Evolutionary conservation across 345 rosid species (phyloP).

Genomic region (Camelina neglecta): DNA sequence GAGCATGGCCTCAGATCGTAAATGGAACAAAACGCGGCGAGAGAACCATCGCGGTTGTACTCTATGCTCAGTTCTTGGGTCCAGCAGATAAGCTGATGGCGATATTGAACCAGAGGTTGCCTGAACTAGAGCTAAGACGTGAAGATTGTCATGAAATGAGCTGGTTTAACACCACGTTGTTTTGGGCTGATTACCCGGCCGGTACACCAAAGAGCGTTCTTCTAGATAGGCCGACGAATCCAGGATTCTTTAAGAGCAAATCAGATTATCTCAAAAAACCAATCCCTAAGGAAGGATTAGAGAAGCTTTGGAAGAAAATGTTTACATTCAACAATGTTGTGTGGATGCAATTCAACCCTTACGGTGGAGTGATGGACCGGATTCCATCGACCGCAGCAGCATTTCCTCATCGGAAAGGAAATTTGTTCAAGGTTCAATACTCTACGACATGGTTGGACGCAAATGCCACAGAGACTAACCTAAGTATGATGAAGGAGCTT

Average conservation of each 20-base stretch:
- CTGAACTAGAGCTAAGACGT: conserved; percentile 47
- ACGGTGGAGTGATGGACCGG: conserved; percentile 56
- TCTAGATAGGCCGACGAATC: conserved; percentile 40
- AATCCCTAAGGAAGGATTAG: conserved; percentile 39
- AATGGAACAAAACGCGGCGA: conserved; percentile 32
- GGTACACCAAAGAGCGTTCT: conserved; percentile 41
- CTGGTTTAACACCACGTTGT: conserved; percentile 48
- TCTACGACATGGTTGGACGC: conserved; percentile 40
- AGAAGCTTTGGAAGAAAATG: conserved; percentile 44
- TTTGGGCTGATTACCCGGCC: conserved; percentile 40
- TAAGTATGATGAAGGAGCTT: conserved; percentile 45
- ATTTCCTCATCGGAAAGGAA: conserved; percentile 59
- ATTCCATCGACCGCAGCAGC: conserved; percentile 48
- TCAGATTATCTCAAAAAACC: conserved; percentile 48
- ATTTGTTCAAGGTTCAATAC: conserved; percentile 48
- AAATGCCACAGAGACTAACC: conserved; percentile 14
- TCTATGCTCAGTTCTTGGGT: conserved; percentile 52
- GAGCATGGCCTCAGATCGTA: conserved; percentile 36
- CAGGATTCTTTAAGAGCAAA: conserved; percentile 46
- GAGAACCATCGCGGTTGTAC: conserved; percentile 42
- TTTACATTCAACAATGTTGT: conserved; percentile 34
- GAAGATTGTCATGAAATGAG: conserved; percentile 51
- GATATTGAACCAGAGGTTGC: conserved; percentile 38
- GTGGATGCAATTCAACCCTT: conserved; percentile 49
- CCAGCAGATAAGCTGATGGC: conserved; percentile 29